phyloP scores from a whole-genome alignment of 2,329 filamentous ascomycete genomes.

The Orbilia quercus region DNA sequence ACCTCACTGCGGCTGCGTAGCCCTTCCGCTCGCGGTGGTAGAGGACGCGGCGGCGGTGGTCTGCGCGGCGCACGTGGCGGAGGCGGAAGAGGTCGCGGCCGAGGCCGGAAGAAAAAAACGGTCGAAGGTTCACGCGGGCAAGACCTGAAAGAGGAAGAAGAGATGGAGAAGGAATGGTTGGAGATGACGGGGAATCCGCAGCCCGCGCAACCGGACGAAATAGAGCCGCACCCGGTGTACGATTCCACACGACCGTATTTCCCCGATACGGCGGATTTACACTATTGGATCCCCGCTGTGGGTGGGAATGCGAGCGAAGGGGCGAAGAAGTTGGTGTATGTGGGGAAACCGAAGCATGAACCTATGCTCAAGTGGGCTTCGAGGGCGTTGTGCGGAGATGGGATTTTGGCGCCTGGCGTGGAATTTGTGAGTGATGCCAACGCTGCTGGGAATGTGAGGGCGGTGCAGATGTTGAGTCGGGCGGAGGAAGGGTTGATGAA shows the following conservation, averaged over 20 bases:
- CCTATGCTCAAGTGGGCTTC: conserved; percentile 35
- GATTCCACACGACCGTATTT: conserved; percentile 38
- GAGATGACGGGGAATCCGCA: conserved; percentile 22
- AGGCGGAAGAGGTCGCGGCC: background rate
- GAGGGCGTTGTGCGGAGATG: conserved; percentile 34
- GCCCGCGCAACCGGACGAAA: conserved; percentile 3
- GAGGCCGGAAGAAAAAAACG: conserved; percentile 3
- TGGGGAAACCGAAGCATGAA: conserved; percentile 47
- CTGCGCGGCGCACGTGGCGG: no score
- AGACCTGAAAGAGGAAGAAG: conserved; percentile 3
- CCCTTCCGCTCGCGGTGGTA: conserved; percentile 12
- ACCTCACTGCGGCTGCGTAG: background rate
- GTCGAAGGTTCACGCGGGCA: background rate
- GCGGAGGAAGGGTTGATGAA: conserved; percentile 44
- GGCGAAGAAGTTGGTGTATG: conserved; percentile 36
- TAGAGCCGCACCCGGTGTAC: conserved; percentile 47
- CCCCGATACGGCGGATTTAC: conserved; percentile 23
- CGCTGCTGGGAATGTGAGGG: conserved; percentile 23
- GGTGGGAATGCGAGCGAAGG: conserved; percentile 11
- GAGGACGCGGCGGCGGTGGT: conserved; percentile 15
- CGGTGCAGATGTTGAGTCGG: conserved; percentile 20
- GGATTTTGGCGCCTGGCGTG: conserved; percentile 37
- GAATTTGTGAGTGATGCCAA: conserved; percentile 12
- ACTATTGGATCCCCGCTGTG: conserved; percentile 35
- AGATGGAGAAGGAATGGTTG: conserved; percentile 13